phyloP scores from a whole-genome alignment of 495 filamentous ascomycete genomes.

The Parathielavia hyrcaniae region DNA sequence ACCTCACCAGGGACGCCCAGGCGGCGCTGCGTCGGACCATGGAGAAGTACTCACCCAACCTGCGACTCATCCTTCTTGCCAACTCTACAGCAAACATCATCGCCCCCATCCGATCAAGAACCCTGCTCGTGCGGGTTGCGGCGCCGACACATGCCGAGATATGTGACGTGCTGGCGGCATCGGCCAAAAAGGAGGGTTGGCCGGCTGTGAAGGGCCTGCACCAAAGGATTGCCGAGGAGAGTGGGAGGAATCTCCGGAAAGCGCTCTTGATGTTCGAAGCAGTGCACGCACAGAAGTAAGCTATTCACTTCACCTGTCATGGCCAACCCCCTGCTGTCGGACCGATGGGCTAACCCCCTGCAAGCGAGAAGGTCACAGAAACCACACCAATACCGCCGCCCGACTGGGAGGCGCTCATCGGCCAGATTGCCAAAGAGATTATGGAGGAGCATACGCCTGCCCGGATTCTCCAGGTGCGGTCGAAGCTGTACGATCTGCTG shows the following conservation, averaged over 20 bases:
- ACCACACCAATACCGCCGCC: conserved; percentile 84
- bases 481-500: conserved; percentile 89
- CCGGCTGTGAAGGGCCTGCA: conserved; percentile 63
- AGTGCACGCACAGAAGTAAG: conserved; percentile 92
- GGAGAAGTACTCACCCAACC: conserved; percentile 97
- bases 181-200: conserved; percentile 74
- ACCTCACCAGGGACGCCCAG: conserved; percentile 89
- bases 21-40: conserved; percentile 91
- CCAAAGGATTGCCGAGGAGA: conserved; percentile 79
- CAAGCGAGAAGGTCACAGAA: conserved; percentile 84
- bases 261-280: conserved; percentile 95
- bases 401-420: conserved; percentile 90
- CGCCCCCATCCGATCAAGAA: conserved; percentile 85
- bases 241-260: conserved; percentile 80
- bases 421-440: conserved; percentile 82
- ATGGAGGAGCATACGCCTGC: conserved; percentile 84
- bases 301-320: not conserved
- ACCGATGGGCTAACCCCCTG: conserved; percentile 8
- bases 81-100: conserved; percentile 97
- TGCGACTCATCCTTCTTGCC: conserved; percentile 83
- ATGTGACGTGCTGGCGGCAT: conserved; percentile 63
- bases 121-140: conserved; percentile 82
- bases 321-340: not conserved
- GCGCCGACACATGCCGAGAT: conserved; percentile 85
- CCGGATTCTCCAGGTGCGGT: conserved; percentile 75